Conservation (phyloP, 768 basidiomycete species). For the Auricularia auricula-judae region DNA sequence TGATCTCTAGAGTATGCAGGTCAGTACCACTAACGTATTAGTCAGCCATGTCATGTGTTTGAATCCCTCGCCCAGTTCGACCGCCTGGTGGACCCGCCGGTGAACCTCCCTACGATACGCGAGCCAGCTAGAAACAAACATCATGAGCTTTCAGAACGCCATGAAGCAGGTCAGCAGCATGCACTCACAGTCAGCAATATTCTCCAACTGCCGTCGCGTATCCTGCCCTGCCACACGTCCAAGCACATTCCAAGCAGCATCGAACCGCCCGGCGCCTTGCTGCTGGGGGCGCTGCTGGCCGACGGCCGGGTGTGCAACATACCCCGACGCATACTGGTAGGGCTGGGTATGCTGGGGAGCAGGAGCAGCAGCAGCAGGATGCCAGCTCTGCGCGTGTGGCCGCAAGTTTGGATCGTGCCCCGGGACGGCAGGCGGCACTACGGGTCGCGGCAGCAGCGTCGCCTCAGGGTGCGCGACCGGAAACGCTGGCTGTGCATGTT, state of each 20-base stretch:
- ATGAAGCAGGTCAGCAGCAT: not conserved
- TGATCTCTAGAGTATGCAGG: too few relatives aligned
- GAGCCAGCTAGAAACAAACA: not conserved
- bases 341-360: not conserved
- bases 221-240: slow-evolving; percentile 46
- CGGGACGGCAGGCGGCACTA: slow-evolving; percentile 6
- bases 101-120: not conserved
- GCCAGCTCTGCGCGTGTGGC: not conserved
- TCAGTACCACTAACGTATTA: too few relatives aligned
- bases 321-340: slow-evolving; percentile 7
- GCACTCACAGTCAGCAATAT: slow-evolving; percentile 42
- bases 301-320: slow-evolving; percentile 7
- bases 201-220: slow-evolving; percentile 38
- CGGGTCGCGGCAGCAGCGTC: slow-evolving; percentile 8
- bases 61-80: too few relatives aligned
- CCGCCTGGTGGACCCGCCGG: not conserved
- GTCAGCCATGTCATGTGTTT: too few relatives aligned
- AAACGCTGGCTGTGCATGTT: not conserved
- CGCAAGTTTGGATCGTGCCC: slow-evolving; percentile 5
- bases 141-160: not conserved
- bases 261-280: slow-evolving; percentile 18
- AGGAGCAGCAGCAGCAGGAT: not conserved
- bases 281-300: slow-evolving; percentile 2
- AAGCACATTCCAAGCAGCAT: slow-evolving; percentile 37
- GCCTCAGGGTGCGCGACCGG: not conserved